A percentile compares a stretch with the other conserved stretches of the same genome.
phyloP scores from a whole-genome alignment of 2,329 filamentous ascomycete species.

The Colletotrichum spinosum region DNA sequence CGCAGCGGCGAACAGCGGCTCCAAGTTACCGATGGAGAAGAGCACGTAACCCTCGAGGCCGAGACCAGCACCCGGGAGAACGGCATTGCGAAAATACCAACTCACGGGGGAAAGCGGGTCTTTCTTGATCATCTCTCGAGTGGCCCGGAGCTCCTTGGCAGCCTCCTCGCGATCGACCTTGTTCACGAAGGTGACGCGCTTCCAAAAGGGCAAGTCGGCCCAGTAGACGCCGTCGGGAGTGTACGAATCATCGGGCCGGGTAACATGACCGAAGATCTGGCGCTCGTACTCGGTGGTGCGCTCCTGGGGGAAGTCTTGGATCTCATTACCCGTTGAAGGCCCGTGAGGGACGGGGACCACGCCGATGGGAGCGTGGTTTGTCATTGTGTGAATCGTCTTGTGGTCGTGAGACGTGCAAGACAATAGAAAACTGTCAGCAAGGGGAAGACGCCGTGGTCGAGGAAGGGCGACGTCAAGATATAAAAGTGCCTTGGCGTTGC shows the following conservation, averaged over 20 bases:
- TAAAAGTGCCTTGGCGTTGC: slow-evolving; percentile 13
- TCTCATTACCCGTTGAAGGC: slow-evolving; percentile 61
- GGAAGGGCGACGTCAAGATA: slow-evolving; percentile 11
- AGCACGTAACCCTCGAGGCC: slow-evolving; percentile 95
- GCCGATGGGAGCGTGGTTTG: slow-evolving; percentile 55
- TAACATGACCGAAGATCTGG: slow-evolving; percentile 79
- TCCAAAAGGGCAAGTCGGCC: slow-evolving; percentile 81
- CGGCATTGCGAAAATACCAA: slow-evolving; percentile 91
- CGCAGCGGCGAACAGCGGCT: slow-evolving; percentile 80
- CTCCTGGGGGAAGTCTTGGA: slow-evolving; percentile 57
- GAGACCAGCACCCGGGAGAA: slow-evolving; percentile 91
- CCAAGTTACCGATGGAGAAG: slow-evolving; percentile 95
- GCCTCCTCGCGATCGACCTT: slow-evolving; percentile 79
- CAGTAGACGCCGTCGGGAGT: slow-evolving; percentile 87
- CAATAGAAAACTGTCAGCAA: slow-evolving; percentile 1
- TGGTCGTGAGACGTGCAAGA: too few species aligned
- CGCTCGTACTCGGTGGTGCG: slow-evolving; percentile 63
- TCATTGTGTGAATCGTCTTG: slow-evolving; percentile 8
- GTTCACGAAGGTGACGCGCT: slow-evolving; percentile 81
- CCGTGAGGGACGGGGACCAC: slow-evolving; percentile 68
- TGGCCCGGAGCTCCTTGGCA: slow-evolving; percentile 71
- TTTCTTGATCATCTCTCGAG: slow-evolving; percentile 85
- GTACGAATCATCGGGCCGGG: slow-evolving; percentile 91
- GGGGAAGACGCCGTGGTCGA: slow-evolving; percentile 4
- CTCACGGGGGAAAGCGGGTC: slow-evolving; percentile 86